phyloP scores from a whole-genome alignment of 2,329 filamentous ascomycete genomes.

The Metarhizium robertsii region DNA sequence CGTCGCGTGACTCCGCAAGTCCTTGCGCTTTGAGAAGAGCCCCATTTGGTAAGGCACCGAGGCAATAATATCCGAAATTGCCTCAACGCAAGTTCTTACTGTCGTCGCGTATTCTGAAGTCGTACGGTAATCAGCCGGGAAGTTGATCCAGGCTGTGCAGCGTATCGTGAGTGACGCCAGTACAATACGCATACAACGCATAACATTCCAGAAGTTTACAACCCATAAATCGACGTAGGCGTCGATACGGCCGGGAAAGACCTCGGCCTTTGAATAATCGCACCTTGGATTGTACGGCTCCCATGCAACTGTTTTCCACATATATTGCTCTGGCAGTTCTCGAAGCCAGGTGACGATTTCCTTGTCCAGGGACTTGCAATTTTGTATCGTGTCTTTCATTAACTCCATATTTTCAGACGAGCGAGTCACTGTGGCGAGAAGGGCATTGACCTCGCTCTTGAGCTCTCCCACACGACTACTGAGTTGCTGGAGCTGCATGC shows the following conservation, averaged over 20 bases:
- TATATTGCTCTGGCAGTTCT: slow-evolving; percentile 37
- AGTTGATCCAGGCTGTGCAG: slow-evolving; percentile 49
- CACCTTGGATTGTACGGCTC: slow-evolving; percentile 40
- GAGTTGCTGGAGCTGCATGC: slow-evolving; percentile 37
- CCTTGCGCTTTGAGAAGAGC: slow-evolving; percentile 38
- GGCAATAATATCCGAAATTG: slow-evolving; percentile 48
- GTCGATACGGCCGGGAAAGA: slow-evolving; percentile 52
- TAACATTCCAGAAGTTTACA: slow-evolving; percentile 45
- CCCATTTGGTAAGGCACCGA: slow-evolving; percentile 51
- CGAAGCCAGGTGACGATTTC: slow-evolving; percentile 41
- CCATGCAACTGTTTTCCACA: slow-evolving; percentile 43
- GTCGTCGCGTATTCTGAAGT: slow-evolving; percentile 50
- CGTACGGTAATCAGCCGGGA: slow-evolving; percentile 51
- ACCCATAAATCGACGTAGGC: slow-evolving; percentile 50
- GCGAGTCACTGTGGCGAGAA: slow-evolving; percentile 35
- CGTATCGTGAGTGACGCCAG: slow-evolving; percentile 45
- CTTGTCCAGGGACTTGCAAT: slow-evolving; percentile 41
- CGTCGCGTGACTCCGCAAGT: slow-evolving; percentile 27
- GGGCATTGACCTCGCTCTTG: slow-evolving; percentile 40
- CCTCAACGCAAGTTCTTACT: slow-evolving; percentile 36
- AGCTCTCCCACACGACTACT: slow-evolving; percentile 44
- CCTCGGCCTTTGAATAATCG: slow-evolving; percentile 42
- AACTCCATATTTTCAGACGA: slow-evolving; percentile 39
- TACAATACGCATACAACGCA: slow-evolving; percentile 41
- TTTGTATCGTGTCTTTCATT: slow-evolving; percentile 40